Percentiles rank a stretch among this genome's conserved stretches.
These are phyloP conservation scores for Malassezia globosa DNA, from an alignment of 1,284 basidiomycete species.

Conservation along the genomic window DNA sequence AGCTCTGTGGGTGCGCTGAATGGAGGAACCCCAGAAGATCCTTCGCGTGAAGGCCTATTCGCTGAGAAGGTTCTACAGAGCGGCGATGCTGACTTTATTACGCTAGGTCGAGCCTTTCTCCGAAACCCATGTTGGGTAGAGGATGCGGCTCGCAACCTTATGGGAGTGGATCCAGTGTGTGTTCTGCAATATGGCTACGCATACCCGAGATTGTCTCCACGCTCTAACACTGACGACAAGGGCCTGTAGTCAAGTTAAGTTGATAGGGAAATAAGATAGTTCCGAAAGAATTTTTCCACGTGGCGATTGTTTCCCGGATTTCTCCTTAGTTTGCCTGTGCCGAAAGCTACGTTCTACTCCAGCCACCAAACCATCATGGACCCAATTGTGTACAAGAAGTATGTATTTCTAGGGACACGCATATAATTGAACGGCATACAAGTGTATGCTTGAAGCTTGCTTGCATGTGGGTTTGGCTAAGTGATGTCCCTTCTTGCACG, in stretches of 20 bases:
- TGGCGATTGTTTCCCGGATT: constrained; percentile 14
- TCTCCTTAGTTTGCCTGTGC: constrained; percentile 1
- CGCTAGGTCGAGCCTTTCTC: constrained; percentile 32
- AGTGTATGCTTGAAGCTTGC: no score
- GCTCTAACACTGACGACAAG: no score
- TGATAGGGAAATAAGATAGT: no score
- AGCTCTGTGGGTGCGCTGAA: constrained; percentile 40
- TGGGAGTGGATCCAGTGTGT: constrained; percentile 11
- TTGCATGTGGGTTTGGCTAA: no score
- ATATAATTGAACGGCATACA: no score
- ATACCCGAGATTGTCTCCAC: neutral
- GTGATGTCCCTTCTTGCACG: no score
- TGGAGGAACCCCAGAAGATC: constrained; percentile 20
- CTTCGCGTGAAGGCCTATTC: constrained; percentile 24
- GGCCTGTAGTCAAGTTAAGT: no score
- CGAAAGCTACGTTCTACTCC: no score
- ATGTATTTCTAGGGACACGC: no score
- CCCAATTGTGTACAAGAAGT: constrained; percentile 17
- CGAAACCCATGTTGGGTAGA: constrained; percentile 33
- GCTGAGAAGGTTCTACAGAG: constrained; percentile 31
- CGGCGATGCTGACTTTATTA: constrained; percentile 25
- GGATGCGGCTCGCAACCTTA: constrained; percentile 23
- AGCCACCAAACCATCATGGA: constrained; percentile 8
- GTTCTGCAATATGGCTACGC: constrained; percentile 14
- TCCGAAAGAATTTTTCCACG: no score